phyloP scores from a whole-genome alignment of 1,284 basidiomycete genomes.

The Blastosporella zonata region DNA sequence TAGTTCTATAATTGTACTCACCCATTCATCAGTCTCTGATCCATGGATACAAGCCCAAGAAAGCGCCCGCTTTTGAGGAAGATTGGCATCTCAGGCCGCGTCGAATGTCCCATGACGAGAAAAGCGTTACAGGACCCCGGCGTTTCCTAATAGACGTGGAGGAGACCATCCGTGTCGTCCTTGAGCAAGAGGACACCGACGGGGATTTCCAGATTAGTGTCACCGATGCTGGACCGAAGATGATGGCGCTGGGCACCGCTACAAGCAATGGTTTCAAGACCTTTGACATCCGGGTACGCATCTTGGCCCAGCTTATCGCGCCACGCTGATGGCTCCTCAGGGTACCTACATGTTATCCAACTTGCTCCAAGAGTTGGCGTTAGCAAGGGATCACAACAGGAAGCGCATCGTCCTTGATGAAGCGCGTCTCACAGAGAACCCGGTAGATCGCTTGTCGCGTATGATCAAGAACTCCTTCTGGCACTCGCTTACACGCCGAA shows the following conservation, averaged over 20 bases:
- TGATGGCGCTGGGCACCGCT: conserved; percentile 93
- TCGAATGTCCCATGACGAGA: conserved; percentile 84
- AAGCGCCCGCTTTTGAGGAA: conserved; percentile 66
- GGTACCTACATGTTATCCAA: conserved; percentile 99
- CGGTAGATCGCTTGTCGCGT: conserved; percentile 92
- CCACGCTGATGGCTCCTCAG: conserved; percentile 37
- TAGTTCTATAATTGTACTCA: conserved; percentile 15
- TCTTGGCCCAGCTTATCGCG: neutral
- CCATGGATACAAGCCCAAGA: conserved; percentile 66
- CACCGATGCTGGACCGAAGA: conserved; percentile 95
- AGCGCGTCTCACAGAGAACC: conserved; percentile 93
- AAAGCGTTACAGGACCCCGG: conserved; percentile 66
- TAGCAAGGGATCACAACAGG: conserved; percentile 93
- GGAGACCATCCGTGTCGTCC: conserved; percentile 93
- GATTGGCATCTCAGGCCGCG: conserved; percentile 70
- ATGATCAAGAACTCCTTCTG: conserved; percentile 99
- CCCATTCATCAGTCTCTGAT: conserved; percentile 47
- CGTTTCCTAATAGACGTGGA: conserved; percentile 99
- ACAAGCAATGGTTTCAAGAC: conserved; percentile 97
- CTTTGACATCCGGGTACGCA: conserved; percentile 87
- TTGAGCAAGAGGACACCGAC: conserved; percentile 98
- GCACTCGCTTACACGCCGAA: conserved; percentile 94
- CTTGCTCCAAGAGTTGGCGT: conserved; percentile 95
- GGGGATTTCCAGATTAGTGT: conserved; percentile 96
- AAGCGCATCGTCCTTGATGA: conserved; percentile 99